Evolutionary conservation across 176 grass and related monocot species (phyloP), one percentile per base, ranked within the genome.

Genomic region (Phoenix dactylifera): DNA sequence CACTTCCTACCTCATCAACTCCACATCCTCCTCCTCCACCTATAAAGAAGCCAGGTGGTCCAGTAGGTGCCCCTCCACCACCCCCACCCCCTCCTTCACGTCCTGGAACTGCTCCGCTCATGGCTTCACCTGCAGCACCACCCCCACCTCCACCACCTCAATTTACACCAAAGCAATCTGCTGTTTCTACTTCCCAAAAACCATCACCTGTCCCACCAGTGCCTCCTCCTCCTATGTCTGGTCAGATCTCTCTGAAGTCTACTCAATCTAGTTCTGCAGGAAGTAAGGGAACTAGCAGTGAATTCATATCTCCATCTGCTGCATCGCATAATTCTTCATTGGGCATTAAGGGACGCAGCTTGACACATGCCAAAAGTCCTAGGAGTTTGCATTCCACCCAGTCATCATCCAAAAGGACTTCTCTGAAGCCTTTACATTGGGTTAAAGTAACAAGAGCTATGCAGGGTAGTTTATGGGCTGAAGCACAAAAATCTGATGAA

Each of bases 391-490:
- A 72, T 57, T 51, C 70, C 22, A 69, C 63, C 66, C 77, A 83
- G 61, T 24, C 57, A 51, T 25, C 67, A 79, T 78, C 74, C 64
- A 96, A 89, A 80, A 96, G 60, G 71, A 74, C 76, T 55, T 76
- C 76, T 53, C 69, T 90, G 62, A 90, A 96, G 64, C 92, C 92
- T 58, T 67, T 96, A 58, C 92, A 96, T 62, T 90, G 86, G 92
- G 76, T 86, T 67, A 96, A 96, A 87, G 92, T 96, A 22, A 82
- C 86, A 80, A 96, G 92, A 85, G 75, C 78, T 18, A 68, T 56
- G 26, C 71, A 87, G 32, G 92, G 91, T 80, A 96, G 92, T 63
- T 85, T 96, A 75, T 96, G 92, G 92, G 92, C 83, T 65, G 92
- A 96, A 50, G 74, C 83, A 60, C 83, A 84, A 49, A 89, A 83